A percentile compares a stretch with the other conserved stretches of the same genome.
phyloP scores from a whole-genome alignment of 2,329 filamentous ascomycete species.

The Remersonia thermophila region DNA sequence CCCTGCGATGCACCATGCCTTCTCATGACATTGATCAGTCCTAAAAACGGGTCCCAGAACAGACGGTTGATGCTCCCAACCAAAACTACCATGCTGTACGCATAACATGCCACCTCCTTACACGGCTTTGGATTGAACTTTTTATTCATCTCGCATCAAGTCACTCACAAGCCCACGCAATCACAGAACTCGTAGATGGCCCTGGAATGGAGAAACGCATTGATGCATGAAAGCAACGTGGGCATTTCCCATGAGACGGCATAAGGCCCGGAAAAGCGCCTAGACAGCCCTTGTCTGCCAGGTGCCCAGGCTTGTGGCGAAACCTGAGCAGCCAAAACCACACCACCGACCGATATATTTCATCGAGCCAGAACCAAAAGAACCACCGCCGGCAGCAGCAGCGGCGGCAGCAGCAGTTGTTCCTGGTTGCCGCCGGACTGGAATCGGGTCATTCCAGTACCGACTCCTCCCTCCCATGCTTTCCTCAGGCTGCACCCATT shows the following conservation, averaged over 20 bases:
- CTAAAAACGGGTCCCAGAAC: too few species aligned
- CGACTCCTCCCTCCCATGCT: constrained; percentile 1
- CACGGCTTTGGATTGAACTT: too few species aligned
- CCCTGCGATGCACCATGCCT: too few species aligned
- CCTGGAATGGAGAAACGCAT: constrained; percentile 3
- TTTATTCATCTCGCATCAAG: too few species aligned
- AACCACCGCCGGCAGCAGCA: constrained; percentile 8
- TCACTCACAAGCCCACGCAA: neutral
- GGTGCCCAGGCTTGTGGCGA: too few species aligned
- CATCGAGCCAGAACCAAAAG: constrained; percentile 7
- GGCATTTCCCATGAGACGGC: constrained; percentile 21
- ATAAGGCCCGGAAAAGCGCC: constrained; percentile 30
- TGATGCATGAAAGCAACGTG: constrained; percentile 22
- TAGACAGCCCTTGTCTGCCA: constrained; percentile 25
- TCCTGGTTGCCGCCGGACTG: constrained; percentile 7
- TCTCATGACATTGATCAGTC: too few species aligned
- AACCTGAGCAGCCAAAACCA: constrained; percentile 11
- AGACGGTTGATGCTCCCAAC: too few species aligned
- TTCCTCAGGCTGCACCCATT: constrained; percentile 1
- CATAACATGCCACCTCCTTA: too few species aligned
- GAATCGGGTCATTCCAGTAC: constrained; percentile 2
- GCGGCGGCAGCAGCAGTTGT: constrained; percentile 6
- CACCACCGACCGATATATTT: constrained; percentile 14
- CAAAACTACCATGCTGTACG: too few species aligned
- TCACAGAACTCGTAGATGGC: too few species aligned